Base-by-base conservation (phyloP, 2,329 filamentous ascomycete species). In the Apiospora pterosperma region DNA sequence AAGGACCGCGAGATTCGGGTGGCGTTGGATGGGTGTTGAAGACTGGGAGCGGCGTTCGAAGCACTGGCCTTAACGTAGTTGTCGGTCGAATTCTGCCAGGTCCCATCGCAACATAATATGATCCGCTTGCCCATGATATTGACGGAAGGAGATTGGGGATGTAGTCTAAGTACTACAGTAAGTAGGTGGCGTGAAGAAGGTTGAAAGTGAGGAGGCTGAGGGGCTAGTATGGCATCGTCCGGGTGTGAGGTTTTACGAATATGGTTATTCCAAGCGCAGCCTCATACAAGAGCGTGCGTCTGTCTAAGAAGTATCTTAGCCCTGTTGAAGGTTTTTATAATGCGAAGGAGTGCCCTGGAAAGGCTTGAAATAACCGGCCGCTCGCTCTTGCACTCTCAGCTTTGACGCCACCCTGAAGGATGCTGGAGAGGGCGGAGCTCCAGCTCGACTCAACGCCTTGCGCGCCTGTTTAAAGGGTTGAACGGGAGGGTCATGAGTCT, bases 1-100 rank as follows among this genome's bases (percentile, higher is more conserved):
- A 89, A 82, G 63, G 84, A 85, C 42, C 85, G 82, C 14, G 84
- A 84, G 63, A 89, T 84, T 25, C 85, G 83, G 19, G 86, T 88
- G 48, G 89, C 85, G 66, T 89, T 89, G 61, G 85, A 87, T 0
- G 85, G 83, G 21, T 84, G 74, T 68, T 85, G 82, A 39, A 84
- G 74, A 19, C 73, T 78, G n/a, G 79, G 77, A 41, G 76, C 68
- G 16, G 75, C 74, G 34, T 77, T 75, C 41, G 75, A 70, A 11
- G 79, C 64, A 16, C 74, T 75, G 2, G 77, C 73, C 70, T 82
- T 80, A 42, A 76, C 73, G 68, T 80, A 82, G 58, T 82, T 81
- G 60, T 80, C 81, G 71, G 84, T 82, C 72, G 81, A 81, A 67
- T 85, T 81, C 77, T 84, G 82, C 83, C 82, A 85, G 4, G 83